Percentiles rank a stretch among this genome's conserved stretches.
Evolutionary conservation across 345 rosid genomes (phyloP).

Genomic region (Citrus cavaleriei): DNA sequence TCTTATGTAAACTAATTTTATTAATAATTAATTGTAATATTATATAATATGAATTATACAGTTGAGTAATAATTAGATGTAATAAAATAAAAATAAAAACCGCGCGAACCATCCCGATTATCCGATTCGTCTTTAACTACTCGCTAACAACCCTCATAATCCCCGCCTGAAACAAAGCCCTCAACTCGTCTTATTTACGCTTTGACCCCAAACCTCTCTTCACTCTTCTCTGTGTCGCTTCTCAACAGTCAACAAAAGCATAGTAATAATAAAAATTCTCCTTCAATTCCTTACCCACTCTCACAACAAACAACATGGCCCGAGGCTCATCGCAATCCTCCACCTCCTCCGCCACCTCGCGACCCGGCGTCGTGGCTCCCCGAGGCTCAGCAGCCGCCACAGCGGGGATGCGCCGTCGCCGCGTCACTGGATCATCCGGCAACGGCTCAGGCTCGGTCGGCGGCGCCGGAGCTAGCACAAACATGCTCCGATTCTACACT

Average conservation of each 20-base stretch:
- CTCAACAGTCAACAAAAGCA: not conserved
- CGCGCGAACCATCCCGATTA: not conserved
- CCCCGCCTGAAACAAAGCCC: not conserved
- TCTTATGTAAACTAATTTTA: too few species aligned
- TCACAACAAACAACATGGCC: slow-evolving; percentile 36
- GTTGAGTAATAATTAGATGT: accelerated
- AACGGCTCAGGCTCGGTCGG: slow-evolving; percentile 23
- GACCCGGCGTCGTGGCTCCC: slow-evolving; percentile 73
- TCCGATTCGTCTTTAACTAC: not conserved
- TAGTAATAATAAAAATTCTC: not conserved
- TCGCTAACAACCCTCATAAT: not conserved
- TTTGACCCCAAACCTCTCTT: not conserved
- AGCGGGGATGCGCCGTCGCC: slow-evolving; percentile 92
- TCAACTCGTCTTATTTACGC: slow-evolving; percentile 1
- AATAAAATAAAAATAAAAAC: too few species aligned
- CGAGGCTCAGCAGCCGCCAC: slow-evolving; percentile 93
- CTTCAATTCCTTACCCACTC: not conserved
- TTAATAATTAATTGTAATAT: too few species aligned
- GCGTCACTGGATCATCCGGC: slow-evolving; percentile 41
- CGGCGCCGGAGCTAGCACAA: slow-evolving; percentile 40
- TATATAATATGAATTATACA: too few species aligned
- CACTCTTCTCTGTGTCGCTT: not conserved
- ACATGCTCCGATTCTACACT: slow-evolving; percentile 95
- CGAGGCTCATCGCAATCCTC: slow-evolving; percentile 78
- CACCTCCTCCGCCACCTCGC: slow-evolving; percentile 46